These are phyloP conservation scores for Aspergillus sp. DNA, from an alignment of 2,329 filamentous ascomycete genomes.

Conservation along the genomic window DNA sequence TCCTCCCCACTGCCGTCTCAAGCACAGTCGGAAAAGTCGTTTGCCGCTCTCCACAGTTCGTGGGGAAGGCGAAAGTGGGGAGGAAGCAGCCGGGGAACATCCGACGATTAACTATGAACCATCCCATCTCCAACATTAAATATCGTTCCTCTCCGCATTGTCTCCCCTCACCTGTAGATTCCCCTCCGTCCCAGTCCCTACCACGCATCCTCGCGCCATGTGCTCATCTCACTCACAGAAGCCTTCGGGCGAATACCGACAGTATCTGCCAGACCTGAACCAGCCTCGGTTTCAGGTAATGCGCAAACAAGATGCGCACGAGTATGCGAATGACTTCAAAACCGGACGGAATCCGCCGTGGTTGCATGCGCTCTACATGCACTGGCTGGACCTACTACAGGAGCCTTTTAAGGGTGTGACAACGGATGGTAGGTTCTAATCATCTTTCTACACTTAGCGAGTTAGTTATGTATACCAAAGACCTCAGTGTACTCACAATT, in stretches of 20 bases:
- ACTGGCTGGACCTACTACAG: constrained; percentile 57
- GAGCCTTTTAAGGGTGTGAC: constrained; percentile 73
- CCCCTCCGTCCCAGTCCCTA: not conserved
- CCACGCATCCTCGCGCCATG: constrained; percentile 4
- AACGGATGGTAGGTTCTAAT: constrained; percentile 55
- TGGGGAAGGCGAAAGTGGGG: constrained; percentile 8
- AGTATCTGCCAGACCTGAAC: constrained; percentile 62
- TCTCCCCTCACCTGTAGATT: not conserved
- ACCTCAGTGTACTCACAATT: constrained; percentile 1
- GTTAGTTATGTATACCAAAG: no score
- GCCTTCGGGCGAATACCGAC: constrained; percentile 50
- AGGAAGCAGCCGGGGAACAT: not conserved
- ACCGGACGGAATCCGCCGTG: constrained; percentile 62
- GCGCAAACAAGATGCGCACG: constrained; percentile 61
- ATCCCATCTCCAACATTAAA: no score
- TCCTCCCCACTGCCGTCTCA: no score
- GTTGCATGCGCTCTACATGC: constrained; percentile 61
- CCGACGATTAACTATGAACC: no score
- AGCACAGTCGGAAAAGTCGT: not conserved
- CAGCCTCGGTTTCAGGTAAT: constrained; percentile 63
- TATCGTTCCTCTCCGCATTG: no score
- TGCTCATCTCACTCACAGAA: constrained; percentile 8
- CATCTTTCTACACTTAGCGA: no score
- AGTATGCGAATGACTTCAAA: constrained; percentile 63
- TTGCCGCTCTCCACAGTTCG: constrained; percentile 4